Evolutionary conservation across 2,329 filamentous ascomycete genomes (phyloP).

Genomic region (Dothistroma pini): DNA sequence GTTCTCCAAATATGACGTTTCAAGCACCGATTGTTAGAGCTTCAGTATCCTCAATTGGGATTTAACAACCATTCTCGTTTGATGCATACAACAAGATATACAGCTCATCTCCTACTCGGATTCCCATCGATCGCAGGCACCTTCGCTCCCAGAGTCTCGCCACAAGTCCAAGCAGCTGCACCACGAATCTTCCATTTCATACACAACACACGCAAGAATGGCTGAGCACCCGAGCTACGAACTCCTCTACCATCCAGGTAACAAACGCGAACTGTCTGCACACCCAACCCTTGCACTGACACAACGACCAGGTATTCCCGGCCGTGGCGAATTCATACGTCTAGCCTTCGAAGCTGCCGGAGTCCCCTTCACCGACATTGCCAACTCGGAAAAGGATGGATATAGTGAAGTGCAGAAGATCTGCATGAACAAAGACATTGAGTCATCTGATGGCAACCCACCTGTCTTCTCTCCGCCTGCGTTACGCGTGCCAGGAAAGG

Average conservation of each 20-base stretch:
- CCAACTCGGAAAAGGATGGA: slow-evolving; percentile 47
- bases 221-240: slow-evolving; percentile 29
- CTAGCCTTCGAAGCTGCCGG: slow-evolving; percentile 67
- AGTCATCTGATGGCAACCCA: slow-evolving; percentile 53
- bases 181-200: background rate
- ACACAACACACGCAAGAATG: slow-evolving; percentile 17
- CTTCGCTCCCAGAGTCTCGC: background rate
- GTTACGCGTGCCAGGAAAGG: slow-evolving; percentile 51
- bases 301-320: slow-evolving; percentile 56
- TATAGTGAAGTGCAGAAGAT: slow-evolving; percentile 50
- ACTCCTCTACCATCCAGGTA: slow-evolving; percentile 57
- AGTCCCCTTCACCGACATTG: slow-evolving; percentile 61
- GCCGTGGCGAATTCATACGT: slow-evolving; percentile 70
- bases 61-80: too few species aligned
- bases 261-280: background rate
- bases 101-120: background rate
- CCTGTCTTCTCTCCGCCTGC: slow-evolving; percentile 65
- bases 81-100: background rate
- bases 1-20: background rate
- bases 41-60: background rate
- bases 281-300: background rate
- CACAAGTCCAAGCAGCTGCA: background rate
- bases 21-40: background rate
- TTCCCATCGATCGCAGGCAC: background rate
- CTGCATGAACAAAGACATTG: slow-evolving; percentile 31